Evolutionary conservation across 441 rosid species (phyloP).

Genomic region (Theobroma grandiflorum): DNA sequence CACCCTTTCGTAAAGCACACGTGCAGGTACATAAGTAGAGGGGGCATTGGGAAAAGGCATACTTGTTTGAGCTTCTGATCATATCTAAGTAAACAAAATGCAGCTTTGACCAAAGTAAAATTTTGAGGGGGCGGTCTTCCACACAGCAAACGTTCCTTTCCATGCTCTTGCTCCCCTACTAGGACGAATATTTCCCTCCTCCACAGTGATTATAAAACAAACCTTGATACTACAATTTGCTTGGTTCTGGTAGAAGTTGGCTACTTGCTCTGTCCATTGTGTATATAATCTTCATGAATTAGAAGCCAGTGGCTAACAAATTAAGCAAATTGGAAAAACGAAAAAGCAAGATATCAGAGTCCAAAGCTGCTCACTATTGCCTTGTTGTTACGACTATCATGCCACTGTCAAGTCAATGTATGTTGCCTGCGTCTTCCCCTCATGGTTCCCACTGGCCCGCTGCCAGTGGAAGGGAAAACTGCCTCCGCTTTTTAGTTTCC

Average conservation of each 20-base stretch:
- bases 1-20: background rate
- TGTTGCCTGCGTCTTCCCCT: background rate
- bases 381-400: background rate
- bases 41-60: background rate
- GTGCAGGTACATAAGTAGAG: conserved; percentile 29
- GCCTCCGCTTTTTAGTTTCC: background rate
- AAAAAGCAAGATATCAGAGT: too few species aligned
- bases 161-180: background rate
- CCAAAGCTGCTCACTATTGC: background rate
- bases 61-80: background rate
- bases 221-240: background rate
- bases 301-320: background rate
- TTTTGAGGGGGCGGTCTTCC: conserved; percentile 30
- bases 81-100: background rate
- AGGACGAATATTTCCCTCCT: background rate
- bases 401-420: background rate
- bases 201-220: background rate
- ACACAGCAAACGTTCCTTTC: conserved; percentile 24
- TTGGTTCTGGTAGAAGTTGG: background rate
- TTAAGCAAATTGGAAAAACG: background rate
- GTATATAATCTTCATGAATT: background rate
- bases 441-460: background rate
- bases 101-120: conserved; percentile 18
- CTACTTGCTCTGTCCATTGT: background rate
- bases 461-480: background rate